Evolutionary conservation across 306 rosid genomes (phyloP).

Genomic region (Fragaria nilgerrensis): DNA sequence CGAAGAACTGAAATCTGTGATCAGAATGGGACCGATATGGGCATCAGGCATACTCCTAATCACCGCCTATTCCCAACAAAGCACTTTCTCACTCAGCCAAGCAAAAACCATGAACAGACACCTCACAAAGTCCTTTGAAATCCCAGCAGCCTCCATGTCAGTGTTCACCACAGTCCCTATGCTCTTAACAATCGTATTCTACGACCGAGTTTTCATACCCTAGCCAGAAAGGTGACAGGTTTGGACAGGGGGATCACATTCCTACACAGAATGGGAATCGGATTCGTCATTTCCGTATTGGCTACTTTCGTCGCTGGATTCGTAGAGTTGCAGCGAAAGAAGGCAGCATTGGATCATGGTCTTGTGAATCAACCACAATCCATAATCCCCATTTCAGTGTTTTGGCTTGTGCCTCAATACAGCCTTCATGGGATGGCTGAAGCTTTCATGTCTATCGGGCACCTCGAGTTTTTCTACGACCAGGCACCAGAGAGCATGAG

Average conservation of each 20-base stretch:
- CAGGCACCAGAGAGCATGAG: slow-evolving; percentile 96
- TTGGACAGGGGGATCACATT: slow-evolving; percentile 82
- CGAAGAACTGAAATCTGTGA: slow-evolving; percentile 76
- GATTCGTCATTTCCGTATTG: slow-evolving; percentile 58
- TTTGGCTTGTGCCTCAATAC: slow-evolving; percentile 89
- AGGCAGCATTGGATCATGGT: slow-evolving; percentile 47
- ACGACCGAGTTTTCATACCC: slow-evolving; percentile 64
- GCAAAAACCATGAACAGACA: slow-evolving; percentile 86
- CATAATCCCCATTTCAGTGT: slow-evolving; percentile 68
- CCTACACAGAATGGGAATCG: slow-evolving; percentile 85
- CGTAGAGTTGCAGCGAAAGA: slow-evolving; percentile 61
- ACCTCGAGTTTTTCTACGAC: slow-evolving; percentile 86
- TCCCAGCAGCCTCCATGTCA: slow-evolving; percentile 92
- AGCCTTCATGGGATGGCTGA: slow-evolving; percentile 91
- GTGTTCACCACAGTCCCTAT: slow-evolving; percentile 63
- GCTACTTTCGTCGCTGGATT: slow-evolving; percentile 87
- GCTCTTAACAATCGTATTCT: slow-evolving; percentile 70
- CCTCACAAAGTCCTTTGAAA: slow-evolving; percentile 54
- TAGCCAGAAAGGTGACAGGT: slow-evolving; percentile 69
- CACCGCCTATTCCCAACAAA: slow-evolving; percentile 88
- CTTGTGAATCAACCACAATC: slow-evolving; percentile 37
- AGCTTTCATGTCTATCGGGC: slow-evolving; percentile 95
- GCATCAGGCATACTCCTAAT: slow-evolving; percentile 83
- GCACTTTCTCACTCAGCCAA: slow-evolving; percentile 79
- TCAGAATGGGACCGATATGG: slow-evolving; percentile 97